A percentile compares a stretch with the other conserved stretches of the same genome.
Conservation (phyloP, 2,329 filamentous ascomycete genomes). For the Escovopsis sp. region DNA sequence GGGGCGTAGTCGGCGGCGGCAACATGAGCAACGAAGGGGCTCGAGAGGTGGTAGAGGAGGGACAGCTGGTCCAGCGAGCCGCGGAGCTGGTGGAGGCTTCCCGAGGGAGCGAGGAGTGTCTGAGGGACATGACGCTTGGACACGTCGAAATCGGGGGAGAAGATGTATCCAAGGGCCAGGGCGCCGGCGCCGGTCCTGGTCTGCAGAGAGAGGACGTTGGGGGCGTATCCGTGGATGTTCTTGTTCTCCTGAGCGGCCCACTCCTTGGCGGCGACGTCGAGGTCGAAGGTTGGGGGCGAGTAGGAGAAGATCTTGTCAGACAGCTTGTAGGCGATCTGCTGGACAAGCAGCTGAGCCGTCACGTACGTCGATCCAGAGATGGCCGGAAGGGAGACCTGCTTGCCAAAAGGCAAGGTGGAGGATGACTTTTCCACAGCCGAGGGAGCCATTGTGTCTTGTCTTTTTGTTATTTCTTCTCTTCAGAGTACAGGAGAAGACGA, state of each 20-base stretch:
- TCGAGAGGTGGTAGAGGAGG: constrained; percentile 79
- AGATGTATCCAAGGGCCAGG: constrained; percentile 90
- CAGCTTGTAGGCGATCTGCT: constrained; percentile 88
- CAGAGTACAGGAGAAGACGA: too few relatives aligned
- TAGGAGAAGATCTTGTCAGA: constrained; percentile 97
- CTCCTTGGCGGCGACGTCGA: constrained; percentile 66
- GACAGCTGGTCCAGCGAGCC: constrained; percentile 82
- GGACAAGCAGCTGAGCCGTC: constrained; percentile 83
- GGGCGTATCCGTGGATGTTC: constrained; percentile 73
- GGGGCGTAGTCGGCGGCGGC: constrained; percentile 76
- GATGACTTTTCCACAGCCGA: constrained; percentile 16
- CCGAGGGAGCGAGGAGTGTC: constrained; percentile 73
- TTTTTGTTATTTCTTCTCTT: too few relatives aligned
- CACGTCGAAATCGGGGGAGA: constrained; percentile 91
- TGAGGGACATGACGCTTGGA: constrained; percentile 85
- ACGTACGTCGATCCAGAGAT: constrained; percentile 84
- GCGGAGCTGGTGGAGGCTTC: constrained; percentile 67
- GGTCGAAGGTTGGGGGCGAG: constrained; percentile 83
- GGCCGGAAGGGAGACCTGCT: constrained; percentile 36
- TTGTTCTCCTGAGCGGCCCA: constrained; percentile 58
- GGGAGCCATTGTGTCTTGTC: constrained; percentile 3
- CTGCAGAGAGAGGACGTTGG: constrained; percentile 67
- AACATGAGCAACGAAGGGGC: constrained; percentile 83
- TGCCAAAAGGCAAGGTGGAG: constrained; percentile 42
- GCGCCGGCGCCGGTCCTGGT: constrained; percentile 79